Percentiles rank a stretch among this genome's conserved stretches.
phyloP scores from a whole-genome alignment of 2,329 filamentous ascomycete species.

The Aspergillus sp. region DNA sequence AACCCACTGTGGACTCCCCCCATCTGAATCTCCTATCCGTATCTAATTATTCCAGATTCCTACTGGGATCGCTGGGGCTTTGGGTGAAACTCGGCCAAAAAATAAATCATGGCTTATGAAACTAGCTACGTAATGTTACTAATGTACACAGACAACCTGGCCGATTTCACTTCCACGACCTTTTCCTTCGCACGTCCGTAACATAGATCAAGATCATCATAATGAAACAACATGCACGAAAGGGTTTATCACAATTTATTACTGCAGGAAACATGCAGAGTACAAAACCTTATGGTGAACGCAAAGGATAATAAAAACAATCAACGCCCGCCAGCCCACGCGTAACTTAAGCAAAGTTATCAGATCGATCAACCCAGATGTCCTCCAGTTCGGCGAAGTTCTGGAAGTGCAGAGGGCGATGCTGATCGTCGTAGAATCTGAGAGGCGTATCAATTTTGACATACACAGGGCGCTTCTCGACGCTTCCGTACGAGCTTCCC shows the following conservation, averaged over 20 bases:
- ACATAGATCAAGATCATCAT: constrained; percentile 8
- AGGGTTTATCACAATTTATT: constrained; percentile 3
- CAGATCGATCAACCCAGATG: constrained; percentile 87
- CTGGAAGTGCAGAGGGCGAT: constrained; percentile 92
- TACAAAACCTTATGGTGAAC: background rate
- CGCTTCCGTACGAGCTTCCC: constrained; percentile 79
- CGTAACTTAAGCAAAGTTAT: constrained; percentile 86
- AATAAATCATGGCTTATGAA: background rate
- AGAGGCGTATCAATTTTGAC: constrained; percentile 92
- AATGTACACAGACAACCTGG: constrained; percentile 1
- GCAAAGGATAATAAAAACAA: constrained; percentile 9
- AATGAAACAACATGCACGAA: constrained; percentile 10
- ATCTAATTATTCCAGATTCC: background rate
- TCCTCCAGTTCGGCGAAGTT: constrained; percentile 98
- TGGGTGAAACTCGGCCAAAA: background rate
- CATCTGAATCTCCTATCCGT: background rate
- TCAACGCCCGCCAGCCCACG: constrained; percentile 21
- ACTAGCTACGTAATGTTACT: background rate
- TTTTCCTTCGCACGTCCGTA: constrained; percentile 1
- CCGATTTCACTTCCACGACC: background rate
- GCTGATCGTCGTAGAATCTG: constrained; percentile 87
- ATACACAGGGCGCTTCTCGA: constrained; percentile 87
- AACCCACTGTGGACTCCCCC: background rate
- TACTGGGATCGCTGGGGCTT: background rate
- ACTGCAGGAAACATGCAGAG: constrained; percentile 1